Evolutionary conservation across 2,329 filamentous ascomycete genomes (phyloP), one percentile per base, ranked within the genome.

Genomic region (Fusarium domesticum): DNA sequence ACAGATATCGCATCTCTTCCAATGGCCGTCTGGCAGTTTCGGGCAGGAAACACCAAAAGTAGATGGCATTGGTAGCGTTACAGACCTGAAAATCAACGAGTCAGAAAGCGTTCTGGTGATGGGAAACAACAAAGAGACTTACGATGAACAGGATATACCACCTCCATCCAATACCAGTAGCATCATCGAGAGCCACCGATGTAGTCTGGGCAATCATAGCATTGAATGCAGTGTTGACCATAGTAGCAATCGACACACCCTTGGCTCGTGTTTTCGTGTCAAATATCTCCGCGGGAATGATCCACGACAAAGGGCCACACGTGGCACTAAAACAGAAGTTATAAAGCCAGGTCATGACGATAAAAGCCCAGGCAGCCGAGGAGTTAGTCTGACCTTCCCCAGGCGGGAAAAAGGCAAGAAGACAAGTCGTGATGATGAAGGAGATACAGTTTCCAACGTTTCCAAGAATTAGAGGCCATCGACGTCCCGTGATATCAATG

Each of bases 231-330:
- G 85, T 88, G 7, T 75, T 80, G 2, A 71, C 74, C 83, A 87
- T 87, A 3, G 82, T 85, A 1, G 83, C 83, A 53, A 89, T 78
- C 2, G 82, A 84, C 2, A 89, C 85, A 56, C 84, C 85, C 68
- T 87, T 87, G 34, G 80, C 75, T 28, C 85, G 77, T 0, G 85
- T 89, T 49, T 82, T 78, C 4, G 84, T 89, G 64, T 89, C 85
- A 63, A 89, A 89, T 17, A 88, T 83, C 59, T 88, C 84, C 39
- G 84, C 81, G 0, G 77, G 78, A 42, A 82, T 80, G 53, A 77
- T 76, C 75, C 64, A 75, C 2, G 48, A 51, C 2, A 51, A 18
- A 8, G 48, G 48, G 18, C 48, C 48, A 0, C 48, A 51, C 1
- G 48, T 51, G 12, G 48, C 48, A 0, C 43, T 48, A 34, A 51